Evolutionary conservation across 2,329 filamentous ascomycete species (phyloP).

Genomic region (Fusarium sp.): DNA sequence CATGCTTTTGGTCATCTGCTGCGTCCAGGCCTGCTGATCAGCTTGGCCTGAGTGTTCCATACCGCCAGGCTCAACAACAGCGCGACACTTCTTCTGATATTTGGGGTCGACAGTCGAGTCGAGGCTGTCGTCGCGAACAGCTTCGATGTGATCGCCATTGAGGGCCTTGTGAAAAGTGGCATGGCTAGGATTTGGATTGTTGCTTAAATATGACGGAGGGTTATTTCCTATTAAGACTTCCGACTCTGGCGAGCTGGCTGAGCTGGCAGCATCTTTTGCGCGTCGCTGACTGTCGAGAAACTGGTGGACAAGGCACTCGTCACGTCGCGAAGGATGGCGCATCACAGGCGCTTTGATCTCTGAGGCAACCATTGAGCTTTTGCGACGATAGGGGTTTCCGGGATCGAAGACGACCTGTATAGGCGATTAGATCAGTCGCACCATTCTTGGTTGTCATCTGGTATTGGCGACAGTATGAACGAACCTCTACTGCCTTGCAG

Average conservation of each 20-base stretch:
- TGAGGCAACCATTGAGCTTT: slow-evolving; percentile 69
- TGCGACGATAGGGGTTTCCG: slow-evolving; percentile 69
- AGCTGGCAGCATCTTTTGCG: slow-evolving; percentile 43
- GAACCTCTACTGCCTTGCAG: slow-evolving; percentile 60
- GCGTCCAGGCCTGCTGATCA: slow-evolving; percentile 66
- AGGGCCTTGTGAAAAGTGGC: slow-evolving; percentile 13
- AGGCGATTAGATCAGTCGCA: slow-evolving; percentile 4
- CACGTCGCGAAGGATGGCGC: slow-evolving; percentile 46
- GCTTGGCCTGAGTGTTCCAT: slow-evolving; percentile 60
- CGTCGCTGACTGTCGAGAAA: slow-evolving; percentile 67
- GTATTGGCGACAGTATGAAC: slow-evolving; percentile 1
- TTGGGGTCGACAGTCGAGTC: slow-evolving; percentile 40
- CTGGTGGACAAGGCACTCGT: slow-evolving; percentile 73
- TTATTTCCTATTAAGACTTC: slow-evolving; percentile 45
- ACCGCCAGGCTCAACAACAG: slow-evolving; percentile 52
- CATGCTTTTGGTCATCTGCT: slow-evolving; percentile 55
- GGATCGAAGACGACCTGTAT: slow-evolving; percentile 70
- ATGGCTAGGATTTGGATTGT: slow-evolving; percentile 20
- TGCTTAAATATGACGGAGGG: slow-evolving; percentile 33
- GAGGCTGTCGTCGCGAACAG: slow-evolving; percentile 22
- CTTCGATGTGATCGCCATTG: slow-evolving; percentile 26
- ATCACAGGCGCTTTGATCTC: slow-evolving; percentile 54
- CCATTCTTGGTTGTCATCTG: not conserved
- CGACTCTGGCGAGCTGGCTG: slow-evolving; percentile 41
- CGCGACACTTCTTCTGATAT: slow-evolving; percentile 38